Base-by-base conservation (phyloP, 352 stramenopile genomes). In the Pythium insidiosum region DNA sequence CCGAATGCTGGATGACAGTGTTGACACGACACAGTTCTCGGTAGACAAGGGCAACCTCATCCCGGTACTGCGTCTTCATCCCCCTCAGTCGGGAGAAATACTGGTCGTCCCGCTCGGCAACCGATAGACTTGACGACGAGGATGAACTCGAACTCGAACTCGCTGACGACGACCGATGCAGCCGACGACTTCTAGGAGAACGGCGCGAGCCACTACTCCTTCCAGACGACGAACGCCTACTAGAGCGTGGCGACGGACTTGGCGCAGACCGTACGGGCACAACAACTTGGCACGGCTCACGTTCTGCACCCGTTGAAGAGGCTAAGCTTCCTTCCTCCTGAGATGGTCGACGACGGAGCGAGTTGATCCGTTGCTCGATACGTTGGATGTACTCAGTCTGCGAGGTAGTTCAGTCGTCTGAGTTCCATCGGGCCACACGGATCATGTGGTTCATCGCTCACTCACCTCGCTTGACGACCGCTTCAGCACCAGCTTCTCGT, bases 21-120 rank as follows among this genome's bases (percentile, higher is more conserved):
- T 88, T 88, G 35, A 91, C 73, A 36, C 76, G 75, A 33, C 75
- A 88, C 22, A 91, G 63, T 45, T 91, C 79, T 9, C 73, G 73
- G 44, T 80, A 88, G 28, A 91, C 79, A 41, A 91, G 50, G 22
- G 77, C 76, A 15, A 91, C 72, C 58, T 88, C 74, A 47, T 91
- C 75, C 11, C 79, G 77, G 48, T 91, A 91, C 50, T 76, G 61
- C 11, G 33, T 67, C 37, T 84, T 81, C 73, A 91, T 88, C 16
- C 68, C 56, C 13, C 61, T 61, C 15, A 91, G 63, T 26, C 79
- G 79, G 10, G 63, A 55, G 42, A 86, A 86, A 48, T 91, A 91
- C 46, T 66, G 58, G 39, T 76, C 63, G 23, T 88, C 72, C 5
- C 67, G 67, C 18, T 41, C 40, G 1, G 39, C 40, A n/a, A 38